phyloP scores from a whole-genome alignment of 1,284 basidiomycete species.

The Mycena citricolor region DNA sequence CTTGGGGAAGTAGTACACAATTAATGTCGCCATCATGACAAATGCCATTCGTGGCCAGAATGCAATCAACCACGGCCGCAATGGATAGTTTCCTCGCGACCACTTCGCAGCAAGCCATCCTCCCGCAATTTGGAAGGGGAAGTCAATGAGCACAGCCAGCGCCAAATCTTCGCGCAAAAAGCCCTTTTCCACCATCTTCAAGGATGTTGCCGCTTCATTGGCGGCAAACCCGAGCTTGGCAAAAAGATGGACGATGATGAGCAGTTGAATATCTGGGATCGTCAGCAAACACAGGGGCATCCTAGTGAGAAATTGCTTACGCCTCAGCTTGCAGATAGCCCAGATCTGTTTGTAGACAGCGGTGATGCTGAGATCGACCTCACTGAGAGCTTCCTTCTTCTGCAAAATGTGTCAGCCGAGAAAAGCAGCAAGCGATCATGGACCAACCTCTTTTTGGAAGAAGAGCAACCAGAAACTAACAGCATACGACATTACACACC shows the following conservation, averaged over 20 bases:
- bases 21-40: constrained; percentile 70
- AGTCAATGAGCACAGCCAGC: constrained; percentile 93
- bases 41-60: constrained; percentile 88
- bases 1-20: constrained; percentile 85
- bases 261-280: constrained; percentile 81
- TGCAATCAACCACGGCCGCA: constrained; percentile 87
- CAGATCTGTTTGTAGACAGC: constrained; percentile 95
- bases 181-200: constrained; percentile 98
- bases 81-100: constrained; percentile 74
- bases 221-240: constrained; percentile 96
- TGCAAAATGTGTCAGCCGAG: constrained; percentile 30
- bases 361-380: constrained; percentile 88
- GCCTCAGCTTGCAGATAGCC: constrained; percentile 88
- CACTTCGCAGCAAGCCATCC: constrained; percentile 96
- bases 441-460: constrained; percentile 83
- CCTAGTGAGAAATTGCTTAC: constrained; percentile 61
- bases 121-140: constrained; percentile 95
- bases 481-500: constrained; percentile 76
- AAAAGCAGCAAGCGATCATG: neutral
- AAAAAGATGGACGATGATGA: constrained; percentile 87
- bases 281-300: neutral
- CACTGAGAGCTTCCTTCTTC: constrained; percentile 71
- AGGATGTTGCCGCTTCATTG: constrained; percentile 88
- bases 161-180: constrained; percentile 95
- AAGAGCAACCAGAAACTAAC: constrained; percentile 89